Base-by-base conservation (phyloP, 192 early-diverging fungal species). In the Coemansia sp. region DNA sequence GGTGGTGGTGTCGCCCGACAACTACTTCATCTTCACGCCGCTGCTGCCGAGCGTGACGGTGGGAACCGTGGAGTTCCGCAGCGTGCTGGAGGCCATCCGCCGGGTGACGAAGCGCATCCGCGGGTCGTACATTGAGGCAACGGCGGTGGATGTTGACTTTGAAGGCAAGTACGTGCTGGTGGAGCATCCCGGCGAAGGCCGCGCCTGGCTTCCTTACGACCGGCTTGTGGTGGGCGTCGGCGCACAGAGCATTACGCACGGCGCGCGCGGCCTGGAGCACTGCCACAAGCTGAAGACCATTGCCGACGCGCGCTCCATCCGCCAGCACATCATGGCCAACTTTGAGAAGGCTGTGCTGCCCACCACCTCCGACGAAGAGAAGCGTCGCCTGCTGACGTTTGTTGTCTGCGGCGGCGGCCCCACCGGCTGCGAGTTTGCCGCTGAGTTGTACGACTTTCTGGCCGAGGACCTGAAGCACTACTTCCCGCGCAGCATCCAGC, bases 21-120 rank as follows among this genome's bases (percentile, higher is more conserved):
- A 95, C 84, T 97, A 96, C 79, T 97, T 97, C 78, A 84, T 97
- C 61, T 90, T 89, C 65, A 86, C 92, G 54, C 89, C 90, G 56
- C 76, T 92, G 71, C 73, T 90, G 69, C 87, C 89, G 39, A 89
- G 85, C 63, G 89, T 86, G 56, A 95, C 95, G 2, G 92, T 93
- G 15, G 95, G 95, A 64, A 96, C 94, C 0, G 86, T 97, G 41
- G 94, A 96, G 72, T 85, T 94, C 50, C 85, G 94, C 43, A 91
- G 89, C 23, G 91, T 97, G 75, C 87, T 96, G 76, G 89, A 93
- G 76, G 91, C 94, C 16, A 87, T 95, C 40, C 91, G 94, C 32
- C 94, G 91, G 73, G 86, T 98, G 40, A 88, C 90, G 77, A 98
- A 98, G 85, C 85, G 85, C 38, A 85, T 91, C 32, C 87, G 86